phyloP scores from a whole-genome alignment of 2,329 filamentous ascomycete genomes.

The Diatrype stigma region DNA sequence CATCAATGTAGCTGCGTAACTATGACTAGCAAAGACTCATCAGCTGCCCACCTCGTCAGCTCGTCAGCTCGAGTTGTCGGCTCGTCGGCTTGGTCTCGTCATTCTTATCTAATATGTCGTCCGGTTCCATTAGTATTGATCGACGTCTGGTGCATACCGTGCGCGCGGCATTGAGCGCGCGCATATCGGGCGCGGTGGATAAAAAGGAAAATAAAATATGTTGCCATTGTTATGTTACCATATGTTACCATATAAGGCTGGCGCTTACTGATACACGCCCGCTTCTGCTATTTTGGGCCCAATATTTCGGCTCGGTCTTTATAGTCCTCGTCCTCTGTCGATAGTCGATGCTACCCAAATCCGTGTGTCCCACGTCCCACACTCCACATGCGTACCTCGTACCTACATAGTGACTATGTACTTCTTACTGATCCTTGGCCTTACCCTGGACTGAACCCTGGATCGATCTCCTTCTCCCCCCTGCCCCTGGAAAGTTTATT shows the following conservation, averaged over 20 bases:
- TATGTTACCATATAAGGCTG: slow-evolving; percentile 25
- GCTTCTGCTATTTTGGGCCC: slow-evolving; percentile 28
- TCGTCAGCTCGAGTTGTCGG: too few species aligned
- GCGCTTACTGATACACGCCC: slow-evolving; percentile 30
- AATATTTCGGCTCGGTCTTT: slow-evolving; percentile 12
- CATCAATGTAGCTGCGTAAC: too few species aligned
- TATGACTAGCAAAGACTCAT: too few species aligned
- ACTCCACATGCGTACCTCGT: too few species aligned
- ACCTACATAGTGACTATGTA: not conserved
- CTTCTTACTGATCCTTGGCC: slow-evolving; percentile 1
- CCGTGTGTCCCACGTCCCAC: too few species aligned
- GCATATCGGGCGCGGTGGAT: slow-evolving; percentile 4
- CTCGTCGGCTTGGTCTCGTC: slow-evolving; percentile 1
- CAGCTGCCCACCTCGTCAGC: too few species aligned
- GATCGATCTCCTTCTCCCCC: slow-evolving; percentile 1
- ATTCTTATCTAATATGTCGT: not conserved
- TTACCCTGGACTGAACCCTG: too few species aligned
- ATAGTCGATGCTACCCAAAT: too few species aligned
- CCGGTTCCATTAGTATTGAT: too few species aligned
- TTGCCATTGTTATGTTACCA: too few species aligned
- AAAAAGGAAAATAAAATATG: slow-evolving; percentile 2
- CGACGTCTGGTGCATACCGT: too few species aligned
- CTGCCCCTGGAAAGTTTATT: slow-evolving; percentile 14
- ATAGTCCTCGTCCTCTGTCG: slow-evolving; percentile 2
- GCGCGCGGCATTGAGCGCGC: slow-evolving; percentile 12